Evolutionary conservation across 2,329 filamentous ascomycete genomes (phyloP).

Genomic region (Cercospora sp.): DNA sequence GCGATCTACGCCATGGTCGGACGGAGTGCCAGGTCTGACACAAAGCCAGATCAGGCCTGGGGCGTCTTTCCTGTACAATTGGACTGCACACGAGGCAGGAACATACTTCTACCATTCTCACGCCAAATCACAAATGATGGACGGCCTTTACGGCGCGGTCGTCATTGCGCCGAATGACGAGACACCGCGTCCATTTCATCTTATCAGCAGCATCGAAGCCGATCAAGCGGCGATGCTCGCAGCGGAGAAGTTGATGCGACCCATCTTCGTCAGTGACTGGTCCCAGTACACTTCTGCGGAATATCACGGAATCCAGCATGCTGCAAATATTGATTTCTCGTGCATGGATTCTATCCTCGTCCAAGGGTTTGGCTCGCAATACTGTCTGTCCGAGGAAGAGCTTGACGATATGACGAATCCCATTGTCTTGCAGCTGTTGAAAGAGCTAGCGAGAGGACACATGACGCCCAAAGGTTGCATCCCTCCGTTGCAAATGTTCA

Average conservation of each 20-base stretch:
- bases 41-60: slow-evolving; percentile 23
- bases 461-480: slow-evolving; percentile 41
- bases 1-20: slow-evolving; percentile 19
- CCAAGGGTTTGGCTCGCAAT: slow-evolving; percentile 54
- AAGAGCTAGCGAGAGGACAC: slow-evolving; percentile 31
- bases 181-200: slow-evolving; percentile 50
- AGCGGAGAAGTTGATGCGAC: slow-evolving; percentile 52
- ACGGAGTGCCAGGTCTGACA: slow-evolving; percentile 23
- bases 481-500: slow-evolving; percentile 35
- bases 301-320: slow-evolving; percentile 48
- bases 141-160: slow-evolving; percentile 61
- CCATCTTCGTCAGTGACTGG: slow-evolving; percentile 60
- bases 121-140: slow-evolving; percentile 53
- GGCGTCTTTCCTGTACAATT: slow-evolving; percentile 19
- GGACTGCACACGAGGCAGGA: slow-evolving; percentile 17
- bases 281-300: slow-evolving; percentile 56
- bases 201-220: slow-evolving; percentile 48
- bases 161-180: slow-evolving; percentile 47
- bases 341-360: slow-evolving; percentile 64
- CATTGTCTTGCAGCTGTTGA: slow-evolving; percentile 33
- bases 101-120: slow-evolving; percentile 21
- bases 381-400: slow-evolving; percentile 52
- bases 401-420: slow-evolving; percentile 46
- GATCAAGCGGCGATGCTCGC: slow-evolving; percentile 49
- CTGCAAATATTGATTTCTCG: slow-evolving; percentile 51